Evolutionary conservation across 306 rosid species (phyloP).

Genomic region (Cajanus cajan): DNA sequence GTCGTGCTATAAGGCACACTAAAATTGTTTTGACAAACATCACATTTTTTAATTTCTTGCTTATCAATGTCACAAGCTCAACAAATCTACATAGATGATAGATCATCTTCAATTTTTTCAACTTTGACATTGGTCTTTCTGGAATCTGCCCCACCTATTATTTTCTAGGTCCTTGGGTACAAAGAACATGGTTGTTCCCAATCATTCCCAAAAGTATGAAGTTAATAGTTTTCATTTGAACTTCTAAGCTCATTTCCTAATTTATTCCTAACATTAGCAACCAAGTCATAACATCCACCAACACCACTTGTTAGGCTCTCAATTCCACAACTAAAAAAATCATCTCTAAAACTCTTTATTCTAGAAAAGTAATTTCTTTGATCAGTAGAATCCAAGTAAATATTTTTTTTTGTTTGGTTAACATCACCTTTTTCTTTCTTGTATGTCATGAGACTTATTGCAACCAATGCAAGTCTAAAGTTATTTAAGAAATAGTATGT

Average conservation of each 20-base stretch:
- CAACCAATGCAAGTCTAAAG: constrained; percentile 30
- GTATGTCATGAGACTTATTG: constrained; percentile 13
- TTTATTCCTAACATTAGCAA: constrained; percentile 33
- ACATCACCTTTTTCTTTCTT: neutral
- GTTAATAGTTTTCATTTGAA: constrained; percentile 32
- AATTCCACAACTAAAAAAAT: constrained; percentile 44
- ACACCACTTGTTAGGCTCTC: constrained; percentile 44
- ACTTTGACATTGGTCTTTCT: neutral
- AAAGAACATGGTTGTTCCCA: constrained; percentile 31
- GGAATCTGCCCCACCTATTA: constrained; percentile 14
- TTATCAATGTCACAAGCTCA: constrained; percentile 34
- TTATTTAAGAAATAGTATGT: neutral
- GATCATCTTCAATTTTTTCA: neutral
- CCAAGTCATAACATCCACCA: constrained; percentile 51
- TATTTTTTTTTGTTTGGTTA: constrained; percentile 30
- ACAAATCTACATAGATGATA: constrained; percentile 53
- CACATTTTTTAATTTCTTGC: constrained; percentile 26
- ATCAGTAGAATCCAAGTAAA: constrained; percentile 39
- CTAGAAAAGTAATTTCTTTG: constrained; percentile 36
- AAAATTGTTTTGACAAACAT: constrained; percentile 12
- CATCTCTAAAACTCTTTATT: neutral
- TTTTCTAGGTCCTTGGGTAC: constrained; percentile 35
- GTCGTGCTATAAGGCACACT: constrained; percentile 38
- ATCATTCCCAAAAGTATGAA: too few species aligned
- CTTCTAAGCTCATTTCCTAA: constrained; percentile 35